Evolutionary conservation across 179 eudicot species (phyloP).

Genomic region (Monotropa hypopitys): DNA sequence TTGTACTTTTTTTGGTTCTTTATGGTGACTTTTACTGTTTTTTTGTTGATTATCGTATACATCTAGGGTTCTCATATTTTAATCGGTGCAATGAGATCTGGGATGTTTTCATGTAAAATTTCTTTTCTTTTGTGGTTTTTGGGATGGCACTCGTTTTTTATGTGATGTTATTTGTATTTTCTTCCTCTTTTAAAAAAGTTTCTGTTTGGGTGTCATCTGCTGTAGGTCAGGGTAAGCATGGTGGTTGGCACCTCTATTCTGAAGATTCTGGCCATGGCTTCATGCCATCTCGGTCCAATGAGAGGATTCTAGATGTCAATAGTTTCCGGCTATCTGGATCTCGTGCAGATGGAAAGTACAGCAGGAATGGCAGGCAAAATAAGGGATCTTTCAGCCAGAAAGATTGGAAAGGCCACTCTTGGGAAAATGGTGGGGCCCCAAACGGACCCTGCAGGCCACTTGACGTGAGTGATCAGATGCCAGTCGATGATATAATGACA

Average conservation of each 20-base stretch:
- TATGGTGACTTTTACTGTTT: neutral
- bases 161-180: neutral
- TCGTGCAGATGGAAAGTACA: constrained; percentile 49
- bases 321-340: constrained; percentile 31
- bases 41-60: neutral
- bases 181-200: neutral
- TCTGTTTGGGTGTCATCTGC: constrained; percentile 10
- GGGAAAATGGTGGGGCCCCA: constrained; percentile 32
- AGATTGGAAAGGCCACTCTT: constrained; percentile 42
- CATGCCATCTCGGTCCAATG: constrained; percentile 39
- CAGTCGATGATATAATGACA: constrained; percentile 25
- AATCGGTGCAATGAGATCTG: neutral
- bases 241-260: constrained; percentile 50
- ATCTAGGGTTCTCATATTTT: constrained; percentile 1
- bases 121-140: neutral
- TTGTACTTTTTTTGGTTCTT: neutral
- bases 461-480: constrained; percentile 27
- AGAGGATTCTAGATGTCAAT: constrained; percentile 46
- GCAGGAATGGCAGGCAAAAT: constrained; percentile 45
- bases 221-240: constrained; percentile 83
- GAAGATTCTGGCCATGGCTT: constrained; percentile 48
- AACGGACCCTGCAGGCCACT: constrained; percentile 34
- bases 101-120: neutral
- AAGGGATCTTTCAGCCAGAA: constrained; percentile 41
- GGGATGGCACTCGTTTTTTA: neutral